Conservation (phyloP, 805 yeast species). For the Candida ovalis region DNA sequence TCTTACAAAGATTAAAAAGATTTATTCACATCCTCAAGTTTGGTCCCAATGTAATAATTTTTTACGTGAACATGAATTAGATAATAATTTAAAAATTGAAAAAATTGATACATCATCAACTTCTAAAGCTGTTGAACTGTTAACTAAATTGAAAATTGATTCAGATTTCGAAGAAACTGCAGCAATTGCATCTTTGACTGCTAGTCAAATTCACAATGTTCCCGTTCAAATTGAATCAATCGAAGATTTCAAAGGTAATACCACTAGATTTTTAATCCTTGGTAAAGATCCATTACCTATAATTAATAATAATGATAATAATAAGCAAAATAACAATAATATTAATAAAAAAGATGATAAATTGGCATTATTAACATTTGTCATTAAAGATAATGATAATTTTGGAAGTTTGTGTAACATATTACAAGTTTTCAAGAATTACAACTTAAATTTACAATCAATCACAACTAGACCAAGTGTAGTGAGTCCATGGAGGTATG, state of each 20-base stretch:
- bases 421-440: slow-evolving; percentile 50
- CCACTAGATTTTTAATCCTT: slow-evolving; percentile 79
- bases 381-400: slow-evolving; percentile 54
- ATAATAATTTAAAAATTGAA: slow-evolving; percentile 33
- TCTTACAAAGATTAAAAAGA: slow-evolving; percentile 43
- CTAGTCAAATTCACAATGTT: slow-evolving; percentile 56
- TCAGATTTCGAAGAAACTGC: slow-evolving; percentile 42
- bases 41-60: slow-evolving; percentile 88
- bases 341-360: slow-evolving; percentile 15
- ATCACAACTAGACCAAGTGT: slow-evolving; percentile 78
- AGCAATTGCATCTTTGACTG: slow-evolving; percentile 70
- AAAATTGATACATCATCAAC: slow-evolving; percentile 74
- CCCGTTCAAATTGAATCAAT: slow-evolving; percentile 53
- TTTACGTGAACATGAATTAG: slow-evolving; percentile 35
- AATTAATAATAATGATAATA: slow-evolving; percentile 1
- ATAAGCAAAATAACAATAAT: slow-evolving; percentile 5
- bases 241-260: slow-evolving; percentile 72
- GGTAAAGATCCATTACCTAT: slow-evolving; percentile 34
- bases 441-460: slow-evolving; percentile 60
- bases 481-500: slow-evolving; percentile 69
- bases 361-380: slow-evolving; percentile 61
- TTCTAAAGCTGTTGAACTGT: slow-evolving; percentile 75
- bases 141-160: slow-evolving; percentile 34
- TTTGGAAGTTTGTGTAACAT: slow-evolving; percentile 76
- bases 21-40: slow-evolving; percentile 95